A percentile compares a stretch with the other conserved stretches of the same genome.
phyloP scores from a whole-genome alignment of 1,284 basidiomycete species.

The Rhodotorula sp. region DNA sequence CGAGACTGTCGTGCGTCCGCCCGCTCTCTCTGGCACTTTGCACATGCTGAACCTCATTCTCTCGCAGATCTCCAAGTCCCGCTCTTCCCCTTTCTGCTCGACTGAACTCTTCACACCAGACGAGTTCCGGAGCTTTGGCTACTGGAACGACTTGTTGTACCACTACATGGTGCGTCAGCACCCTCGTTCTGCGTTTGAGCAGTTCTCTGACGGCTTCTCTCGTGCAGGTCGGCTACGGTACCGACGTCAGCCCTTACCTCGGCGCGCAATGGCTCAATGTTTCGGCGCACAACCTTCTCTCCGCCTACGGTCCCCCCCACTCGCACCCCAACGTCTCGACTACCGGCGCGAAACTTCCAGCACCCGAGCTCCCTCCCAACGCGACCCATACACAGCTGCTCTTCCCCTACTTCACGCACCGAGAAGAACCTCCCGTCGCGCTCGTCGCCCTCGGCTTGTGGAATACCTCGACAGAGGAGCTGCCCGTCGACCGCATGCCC shows the following conservation, averaged over 20 bases:
- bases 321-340: conserved; percentile 1
- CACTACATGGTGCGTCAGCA: not conserved
- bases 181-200: too few relatives aligned
- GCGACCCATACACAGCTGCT: conserved; percentile 47
- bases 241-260: conserved; percentile 49
- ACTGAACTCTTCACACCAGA: conserved; percentile 47
- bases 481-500: conserved; percentile 46
- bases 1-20: conserved; percentile 47
- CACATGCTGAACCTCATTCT: not conserved
- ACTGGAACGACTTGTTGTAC: conserved; percentile 41
- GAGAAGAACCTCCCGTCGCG: conserved; percentile 53
- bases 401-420: conserved; percentile 52
- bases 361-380: conserved; percentile 36
- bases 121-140: conserved; percentile 50
- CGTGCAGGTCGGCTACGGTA: conserved; percentile 51
- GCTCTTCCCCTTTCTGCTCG: conserved; percentile 48
- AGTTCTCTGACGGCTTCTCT: conserved; percentile 4
- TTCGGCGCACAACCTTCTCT: conserved; percentile 46
- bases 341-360: conserved; percentile 13
- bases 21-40: not conserved
- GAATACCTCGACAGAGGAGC: conserved; percentile 46
- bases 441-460: conserved; percentile 52
- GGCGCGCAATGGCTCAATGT: conserved; percentile 52
- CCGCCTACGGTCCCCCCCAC: conserved; percentile 19
- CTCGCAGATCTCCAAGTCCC: conserved; percentile 35